Evolutionary conservation across 495 filamentous ascomycete genomes (phyloP).

Genomic region (Aspergillus taichungensis): DNA sequence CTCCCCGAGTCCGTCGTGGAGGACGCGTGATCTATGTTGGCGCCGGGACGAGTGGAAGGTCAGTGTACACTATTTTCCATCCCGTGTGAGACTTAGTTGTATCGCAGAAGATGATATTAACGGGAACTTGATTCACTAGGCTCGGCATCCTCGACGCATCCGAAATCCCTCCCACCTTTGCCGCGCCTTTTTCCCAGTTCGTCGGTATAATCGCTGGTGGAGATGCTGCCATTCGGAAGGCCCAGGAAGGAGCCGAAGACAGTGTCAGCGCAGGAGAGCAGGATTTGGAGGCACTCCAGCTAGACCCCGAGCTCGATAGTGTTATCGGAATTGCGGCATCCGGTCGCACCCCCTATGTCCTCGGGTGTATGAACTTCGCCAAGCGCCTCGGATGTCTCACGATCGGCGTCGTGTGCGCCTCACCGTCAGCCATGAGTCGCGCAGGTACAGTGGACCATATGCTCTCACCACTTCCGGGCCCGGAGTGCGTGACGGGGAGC

Average conservation of each 20-base stretch:
- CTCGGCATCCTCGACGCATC: constrained; percentile 34
- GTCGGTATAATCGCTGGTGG: constrained; percentile 31
- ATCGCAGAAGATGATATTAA: no score
- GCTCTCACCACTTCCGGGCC: constrained; percentile 25
- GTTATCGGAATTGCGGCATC: constrained; percentile 35
- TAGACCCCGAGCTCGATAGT: constrained; percentile 23
- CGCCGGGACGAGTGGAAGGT: constrained; percentile 35
- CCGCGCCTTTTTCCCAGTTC: constrained; percentile 26
- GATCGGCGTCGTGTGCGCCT: constrained; percentile 24
- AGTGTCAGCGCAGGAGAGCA: constrained; percentile 14
- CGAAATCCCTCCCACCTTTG: constrained; percentile 32
- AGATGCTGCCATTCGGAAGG: constrained; percentile 28
- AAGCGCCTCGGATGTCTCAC: constrained; percentile 26
- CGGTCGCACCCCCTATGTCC: constrained; percentile 32
- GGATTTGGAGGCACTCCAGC: constrained; percentile 16
- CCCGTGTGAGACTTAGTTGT: no score
- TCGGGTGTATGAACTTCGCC: constrained; percentile 26
- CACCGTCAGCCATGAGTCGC: constrained; percentile 20
- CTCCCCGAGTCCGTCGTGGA: constrained; percentile 23
- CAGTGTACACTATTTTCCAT: not conserved
- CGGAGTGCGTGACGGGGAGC: constrained; percentile 32
- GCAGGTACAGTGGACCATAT: constrained; percentile 22
- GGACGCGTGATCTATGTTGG: constrained; percentile 34
- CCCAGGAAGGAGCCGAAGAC: constrained; percentile 36
- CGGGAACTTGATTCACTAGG: constrained; percentile 6